Conservation (phyloP, 352 stramenopile genomes). For the Pythium coloratum region DNA sequence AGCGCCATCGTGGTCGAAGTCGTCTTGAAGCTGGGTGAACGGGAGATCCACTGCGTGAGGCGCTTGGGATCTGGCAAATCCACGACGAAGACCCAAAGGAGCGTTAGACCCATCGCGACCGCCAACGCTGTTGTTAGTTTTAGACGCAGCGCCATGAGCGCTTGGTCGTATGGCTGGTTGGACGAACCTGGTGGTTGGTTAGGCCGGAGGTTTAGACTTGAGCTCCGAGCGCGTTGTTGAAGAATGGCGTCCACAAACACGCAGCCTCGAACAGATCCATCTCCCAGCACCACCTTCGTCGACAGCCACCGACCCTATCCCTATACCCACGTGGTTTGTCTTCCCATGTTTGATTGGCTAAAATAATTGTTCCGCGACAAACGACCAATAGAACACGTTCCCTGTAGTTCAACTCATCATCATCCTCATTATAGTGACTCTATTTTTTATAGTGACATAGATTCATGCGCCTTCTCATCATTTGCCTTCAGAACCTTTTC, state of each 20-base stretch:
- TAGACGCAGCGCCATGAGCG: conserved; percentile 9
- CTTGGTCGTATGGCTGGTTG: not conserved
- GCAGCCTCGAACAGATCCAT: not conserved
- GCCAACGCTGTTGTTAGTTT: not conserved
- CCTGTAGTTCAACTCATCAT: conserved; percentile 24
- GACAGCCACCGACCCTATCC: conserved; percentile 18
- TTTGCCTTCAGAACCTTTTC: not conserved
- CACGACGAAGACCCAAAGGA: conserved; percentile 14
- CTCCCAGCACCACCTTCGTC: conserved; percentile 19
- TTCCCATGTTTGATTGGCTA: conserved; percentile 6
- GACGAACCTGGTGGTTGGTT: conserved; percentile 19
- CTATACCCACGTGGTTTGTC: not conserved
- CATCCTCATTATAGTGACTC: conserved; percentile 4
- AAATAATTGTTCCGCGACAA: not conserved
- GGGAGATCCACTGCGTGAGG: conserved; percentile 6
- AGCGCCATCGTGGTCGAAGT: conserved; percentile 21
- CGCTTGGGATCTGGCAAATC: conserved; percentile 8
- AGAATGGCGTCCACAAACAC: conserved; percentile 24
- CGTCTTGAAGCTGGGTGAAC: not conserved
- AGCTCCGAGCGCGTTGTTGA: conserved; percentile 20
- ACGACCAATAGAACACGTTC: conserved; percentile 12
- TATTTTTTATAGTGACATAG: conserved; percentile 16
- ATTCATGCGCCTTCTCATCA: conserved; percentile 1
- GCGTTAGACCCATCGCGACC: conserved; percentile 18
- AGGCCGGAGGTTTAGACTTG: not conserved